Evolutionary conservation across 371 early-diverging fungal species (phyloP).

Genomic region (Massospora cicadina): DNA sequence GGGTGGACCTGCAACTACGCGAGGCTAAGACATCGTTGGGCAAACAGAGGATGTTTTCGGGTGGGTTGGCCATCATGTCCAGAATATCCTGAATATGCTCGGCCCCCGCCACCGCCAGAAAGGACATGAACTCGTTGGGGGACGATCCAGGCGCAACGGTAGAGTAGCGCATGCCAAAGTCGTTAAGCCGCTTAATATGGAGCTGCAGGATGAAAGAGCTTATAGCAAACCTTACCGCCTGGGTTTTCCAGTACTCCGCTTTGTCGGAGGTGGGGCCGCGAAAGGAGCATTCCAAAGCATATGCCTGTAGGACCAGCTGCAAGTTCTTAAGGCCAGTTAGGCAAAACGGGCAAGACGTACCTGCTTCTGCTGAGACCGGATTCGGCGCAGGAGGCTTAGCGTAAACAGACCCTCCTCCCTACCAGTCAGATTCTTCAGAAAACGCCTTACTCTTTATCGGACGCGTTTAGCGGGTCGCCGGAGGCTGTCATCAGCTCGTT

Average conservation of each 20-base stretch:
- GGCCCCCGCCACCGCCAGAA: not conserved
- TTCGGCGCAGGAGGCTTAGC: not conserved
- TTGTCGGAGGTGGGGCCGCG: not conserved
- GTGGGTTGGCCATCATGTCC: not conserved
- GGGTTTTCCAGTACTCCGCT: conserved; percentile 1
- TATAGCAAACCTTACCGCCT: not conserved
- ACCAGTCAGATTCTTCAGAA: not conserved
- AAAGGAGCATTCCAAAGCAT: conserved; percentile 7
- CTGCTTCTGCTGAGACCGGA: not conserved
- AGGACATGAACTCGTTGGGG: not conserved
- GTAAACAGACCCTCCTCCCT: not conserved
- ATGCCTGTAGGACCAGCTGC: conserved; percentile 12
- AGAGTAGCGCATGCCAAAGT: not conserved
- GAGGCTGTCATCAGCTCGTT: not conserved
- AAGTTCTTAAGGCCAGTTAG: conserved; percentile 7
- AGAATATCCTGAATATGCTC: not conserved
- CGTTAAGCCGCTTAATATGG: not conserved
- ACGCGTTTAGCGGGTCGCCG: not conserved
- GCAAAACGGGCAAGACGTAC: not conserved
- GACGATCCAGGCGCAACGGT: not conserved
- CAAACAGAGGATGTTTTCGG: not conserved
- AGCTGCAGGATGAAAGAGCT: not conserved
- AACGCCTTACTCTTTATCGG: conserved; percentile 2
- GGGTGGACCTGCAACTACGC: not conserved
- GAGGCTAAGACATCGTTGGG: not conserved